Conservation (phyloP, 805 yeast genomes). For the Ogataea ganodermae region DNA sequence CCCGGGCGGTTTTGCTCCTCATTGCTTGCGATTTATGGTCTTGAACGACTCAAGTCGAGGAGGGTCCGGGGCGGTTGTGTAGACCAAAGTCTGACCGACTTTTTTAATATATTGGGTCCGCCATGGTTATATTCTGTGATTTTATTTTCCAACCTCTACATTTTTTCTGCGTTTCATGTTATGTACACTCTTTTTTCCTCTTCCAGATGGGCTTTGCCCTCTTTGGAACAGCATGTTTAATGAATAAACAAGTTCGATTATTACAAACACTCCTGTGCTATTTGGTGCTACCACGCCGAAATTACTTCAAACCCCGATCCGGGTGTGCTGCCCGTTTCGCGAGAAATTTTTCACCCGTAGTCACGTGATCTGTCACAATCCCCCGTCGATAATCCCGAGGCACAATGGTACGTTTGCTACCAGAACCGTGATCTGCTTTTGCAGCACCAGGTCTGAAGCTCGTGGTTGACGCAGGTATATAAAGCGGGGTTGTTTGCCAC, state of each 20-base stretch:
- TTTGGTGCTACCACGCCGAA: too few species aligned
- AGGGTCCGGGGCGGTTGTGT: background rate
- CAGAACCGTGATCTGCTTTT: constrained; percentile 3
- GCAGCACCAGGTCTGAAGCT: background rate
- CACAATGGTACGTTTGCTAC: background rate
- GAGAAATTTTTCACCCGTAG: constrained; percentile 1
- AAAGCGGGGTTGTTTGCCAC: background rate
- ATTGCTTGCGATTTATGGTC: constrained; percentile 15
- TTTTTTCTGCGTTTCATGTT: constrained; percentile 5
- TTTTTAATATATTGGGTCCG: constrained; percentile 10
- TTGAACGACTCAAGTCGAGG: constrained; percentile 18
- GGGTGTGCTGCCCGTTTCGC: background rate
- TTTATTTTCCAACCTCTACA: constrained; percentile 9
- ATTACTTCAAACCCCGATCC: constrained; percentile 2
- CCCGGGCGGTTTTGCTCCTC: background rate
- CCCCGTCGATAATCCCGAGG: background rate
- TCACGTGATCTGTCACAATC: constrained; percentile 23
- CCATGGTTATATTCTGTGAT: constrained; percentile 10
- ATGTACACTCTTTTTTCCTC: constrained; percentile 9
- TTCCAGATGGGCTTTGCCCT: constrained; percentile 20
- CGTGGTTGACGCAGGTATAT: constrained; percentile 1
- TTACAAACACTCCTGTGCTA: too few species aligned
- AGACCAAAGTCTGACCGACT: background rate
- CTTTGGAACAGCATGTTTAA: constrained; percentile 43
- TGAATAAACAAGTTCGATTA: constrained; percentile 41